Evolutionary conservation across 2,329 filamentous ascomycete genomes (phyloP).

Genomic region (Diaporthe destruens): DNA sequence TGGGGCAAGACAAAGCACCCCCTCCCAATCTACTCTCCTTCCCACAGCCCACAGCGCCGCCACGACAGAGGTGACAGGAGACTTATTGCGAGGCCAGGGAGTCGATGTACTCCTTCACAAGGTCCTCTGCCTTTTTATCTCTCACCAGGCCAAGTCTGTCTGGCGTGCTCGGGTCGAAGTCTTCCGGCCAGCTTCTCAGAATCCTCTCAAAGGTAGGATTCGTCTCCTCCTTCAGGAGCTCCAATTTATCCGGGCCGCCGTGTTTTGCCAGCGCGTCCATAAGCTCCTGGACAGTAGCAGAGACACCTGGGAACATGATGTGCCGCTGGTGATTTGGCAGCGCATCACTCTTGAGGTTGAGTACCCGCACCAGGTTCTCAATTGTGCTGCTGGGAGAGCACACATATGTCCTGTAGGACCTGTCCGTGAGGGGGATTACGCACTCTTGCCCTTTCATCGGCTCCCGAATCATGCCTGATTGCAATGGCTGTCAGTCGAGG

Average conservation of each 20-base stretch:
- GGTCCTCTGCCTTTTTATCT: slow-evolving; percentile 65
- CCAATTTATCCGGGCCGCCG: slow-evolving; percentile 67
- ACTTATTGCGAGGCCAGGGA: slow-evolving; percentile 24
- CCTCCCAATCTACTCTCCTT: neutral
- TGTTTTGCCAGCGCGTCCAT: slow-evolving; percentile 68
- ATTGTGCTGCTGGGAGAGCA: slow-evolving; percentile 66
- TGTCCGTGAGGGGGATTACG: slow-evolving; percentile 64
- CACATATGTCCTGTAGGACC: slow-evolving; percentile 65
- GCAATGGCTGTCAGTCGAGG: neutral
- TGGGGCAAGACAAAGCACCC: neutral
- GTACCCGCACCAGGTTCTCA: slow-evolving; percentile 64
- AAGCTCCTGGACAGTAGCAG: slow-evolving; percentile 70
- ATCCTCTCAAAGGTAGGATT: slow-evolving; percentile 68
- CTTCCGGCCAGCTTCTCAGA: slow-evolving; percentile 70
- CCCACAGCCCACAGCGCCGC: neutral
- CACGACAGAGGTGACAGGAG: neutral
- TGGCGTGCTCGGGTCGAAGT: slow-evolving; percentile 66
- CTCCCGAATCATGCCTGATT: slow-evolving; percentile 70
- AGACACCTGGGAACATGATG: slow-evolving; percentile 70
- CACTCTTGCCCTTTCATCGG: slow-evolving; percentile 67
- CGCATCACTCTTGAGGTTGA: slow-evolving; percentile 54
- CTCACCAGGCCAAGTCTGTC: slow-evolving; percentile 63
- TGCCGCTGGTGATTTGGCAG: slow-evolving; percentile 62
- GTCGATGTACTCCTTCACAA: slow-evolving; percentile 68
- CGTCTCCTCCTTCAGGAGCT: slow-evolving; percentile 65